Evolutionary conservation across 768 basidiomycete species (phyloP).

Genomic region (Sistotremastrum suecicum): DNA sequence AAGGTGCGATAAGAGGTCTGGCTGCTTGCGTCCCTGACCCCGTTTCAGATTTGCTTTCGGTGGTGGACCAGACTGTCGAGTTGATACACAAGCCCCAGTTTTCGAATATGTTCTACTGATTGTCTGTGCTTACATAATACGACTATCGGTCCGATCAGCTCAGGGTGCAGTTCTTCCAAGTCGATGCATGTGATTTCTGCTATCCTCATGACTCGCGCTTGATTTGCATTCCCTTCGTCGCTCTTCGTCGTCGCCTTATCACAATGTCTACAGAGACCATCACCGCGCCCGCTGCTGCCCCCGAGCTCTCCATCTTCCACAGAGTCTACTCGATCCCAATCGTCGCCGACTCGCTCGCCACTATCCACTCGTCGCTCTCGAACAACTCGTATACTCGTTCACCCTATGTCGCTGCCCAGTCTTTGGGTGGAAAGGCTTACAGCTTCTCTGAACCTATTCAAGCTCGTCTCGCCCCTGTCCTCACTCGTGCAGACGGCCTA

Average conservation of each 20-base stretch:
- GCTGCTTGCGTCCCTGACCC: too few species aligned
- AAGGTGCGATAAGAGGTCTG: too few species aligned
- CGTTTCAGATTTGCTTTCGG: too few species aligned
- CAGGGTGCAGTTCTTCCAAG: too few species aligned
- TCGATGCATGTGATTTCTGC: too few species aligned
- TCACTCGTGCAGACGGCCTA: constrained; percentile 44
- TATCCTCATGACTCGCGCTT: too few species aligned
- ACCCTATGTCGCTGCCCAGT: constrained; percentile 53
- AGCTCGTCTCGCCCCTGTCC: constrained; percentile 42
- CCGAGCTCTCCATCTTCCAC: constrained; percentile 45
- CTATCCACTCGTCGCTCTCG: constrained; percentile 44
- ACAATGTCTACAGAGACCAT: constrained; percentile 25
- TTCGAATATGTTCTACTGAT: too few species aligned
- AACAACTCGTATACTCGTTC: constrained; percentile 47
- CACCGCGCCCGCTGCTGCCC: constrained; percentile 15
- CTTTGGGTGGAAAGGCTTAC: constrained; percentile 42
- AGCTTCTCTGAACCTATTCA: constrained; percentile 54
- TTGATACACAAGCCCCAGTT: too few species aligned
- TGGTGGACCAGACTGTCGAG: too few species aligned
- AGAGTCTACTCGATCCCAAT: constrained; percentile 66
- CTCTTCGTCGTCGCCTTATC: neutral
- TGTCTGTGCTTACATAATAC: too few species aligned
- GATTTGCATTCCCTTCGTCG: too few species aligned
- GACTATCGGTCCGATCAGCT: too few species aligned
- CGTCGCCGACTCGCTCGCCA: constrained; percentile 46